A percentile compares a stretch with the other conserved stretches of the same genome.
Evolutionary conservation across 2,329 filamentous ascomycete species (phyloP).

Genomic region (Colletotrichum costaricense): DNA sequence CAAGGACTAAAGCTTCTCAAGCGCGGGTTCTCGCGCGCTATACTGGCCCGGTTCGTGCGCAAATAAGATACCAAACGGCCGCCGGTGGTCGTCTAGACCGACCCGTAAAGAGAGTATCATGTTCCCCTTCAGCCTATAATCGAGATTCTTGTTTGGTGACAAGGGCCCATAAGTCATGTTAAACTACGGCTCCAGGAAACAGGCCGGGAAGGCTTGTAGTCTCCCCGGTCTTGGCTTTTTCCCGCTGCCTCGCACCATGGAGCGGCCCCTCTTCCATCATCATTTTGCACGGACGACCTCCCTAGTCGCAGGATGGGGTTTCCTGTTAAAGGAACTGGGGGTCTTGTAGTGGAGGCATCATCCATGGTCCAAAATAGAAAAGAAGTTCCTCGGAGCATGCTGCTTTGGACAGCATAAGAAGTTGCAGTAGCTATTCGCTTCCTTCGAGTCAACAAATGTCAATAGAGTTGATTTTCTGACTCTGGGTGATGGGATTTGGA

Average conservation of each 20-base stretch:
- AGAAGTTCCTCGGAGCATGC: not conserved
- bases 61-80: not conserved
- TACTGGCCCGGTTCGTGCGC: not conserved
- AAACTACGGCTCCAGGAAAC: not conserved
- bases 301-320: not conserved
- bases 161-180: not conserved
- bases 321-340: not conserved
- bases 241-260: not conserved
- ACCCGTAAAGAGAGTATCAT: too few relatives aligned
- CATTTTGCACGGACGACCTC: not conserved
- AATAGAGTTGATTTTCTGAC: not conserved
- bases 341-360: constrained; percentile 2
- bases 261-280: not conserved
- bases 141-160: not conserved
- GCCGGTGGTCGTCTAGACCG: not conserved
- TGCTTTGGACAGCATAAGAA: not conserved
- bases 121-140: not conserved
- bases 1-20: not conserved
- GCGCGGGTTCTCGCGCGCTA: too few relatives aligned
- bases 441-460: not conserved
- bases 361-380: not conserved
- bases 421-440: too few relatives aligned
- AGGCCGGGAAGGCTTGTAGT: constrained; percentile 7
- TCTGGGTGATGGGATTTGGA: not conserved
- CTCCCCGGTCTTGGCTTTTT: constrained; percentile 16